Conservation (phyloP, 345 rosid genomes). For the Brassica juncea region DNA sequence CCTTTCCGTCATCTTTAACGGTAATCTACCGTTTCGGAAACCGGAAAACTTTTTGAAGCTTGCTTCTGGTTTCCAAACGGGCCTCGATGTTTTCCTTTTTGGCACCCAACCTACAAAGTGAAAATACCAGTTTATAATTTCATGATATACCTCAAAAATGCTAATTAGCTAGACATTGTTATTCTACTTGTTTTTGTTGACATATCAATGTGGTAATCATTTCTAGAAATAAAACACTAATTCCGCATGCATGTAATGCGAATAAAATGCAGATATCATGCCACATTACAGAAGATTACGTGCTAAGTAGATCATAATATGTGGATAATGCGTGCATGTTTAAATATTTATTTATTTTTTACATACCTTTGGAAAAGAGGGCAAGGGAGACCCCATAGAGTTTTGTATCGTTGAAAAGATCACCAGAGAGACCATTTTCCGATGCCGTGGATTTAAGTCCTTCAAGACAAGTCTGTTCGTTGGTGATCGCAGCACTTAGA, state of each 20-base stretch:
- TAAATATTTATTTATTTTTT: constrained; percentile 37
- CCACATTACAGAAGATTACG: constrained; percentile 13
- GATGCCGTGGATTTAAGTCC: constrained; percentile 56
- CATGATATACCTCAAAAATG: neutral
- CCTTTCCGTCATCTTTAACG: constrained; percentile 58
- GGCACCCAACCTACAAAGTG: constrained; percentile 33
- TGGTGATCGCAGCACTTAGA: constrained; percentile 77
- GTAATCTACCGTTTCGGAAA: constrained; percentile 49
- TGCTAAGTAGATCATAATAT: neutral
- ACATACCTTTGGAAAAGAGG: constrained; percentile 65
- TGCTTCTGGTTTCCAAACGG: constrained; percentile 41
- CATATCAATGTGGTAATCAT: neutral
- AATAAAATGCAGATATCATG: constrained; percentile 9
- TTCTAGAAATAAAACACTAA: neutral
- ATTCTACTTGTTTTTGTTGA: neutral
- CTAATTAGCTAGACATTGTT: neutral
- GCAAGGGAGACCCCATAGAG: constrained; percentile 81
- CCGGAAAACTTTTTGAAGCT: constrained; percentile 41
- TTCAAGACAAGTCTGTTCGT: constrained; percentile 74
- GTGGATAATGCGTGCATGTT: constrained; percentile 23
- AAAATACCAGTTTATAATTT: neutral
- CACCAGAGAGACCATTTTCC: constrained; percentile 51
- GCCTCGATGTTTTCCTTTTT: constrained; percentile 33
- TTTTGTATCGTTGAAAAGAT: constrained; percentile 72
- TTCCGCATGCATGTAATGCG: neutral